Conservation (phyloP, 2,329 filamentous ascomycete species). For the Dactylellina leptospora region DNA sequence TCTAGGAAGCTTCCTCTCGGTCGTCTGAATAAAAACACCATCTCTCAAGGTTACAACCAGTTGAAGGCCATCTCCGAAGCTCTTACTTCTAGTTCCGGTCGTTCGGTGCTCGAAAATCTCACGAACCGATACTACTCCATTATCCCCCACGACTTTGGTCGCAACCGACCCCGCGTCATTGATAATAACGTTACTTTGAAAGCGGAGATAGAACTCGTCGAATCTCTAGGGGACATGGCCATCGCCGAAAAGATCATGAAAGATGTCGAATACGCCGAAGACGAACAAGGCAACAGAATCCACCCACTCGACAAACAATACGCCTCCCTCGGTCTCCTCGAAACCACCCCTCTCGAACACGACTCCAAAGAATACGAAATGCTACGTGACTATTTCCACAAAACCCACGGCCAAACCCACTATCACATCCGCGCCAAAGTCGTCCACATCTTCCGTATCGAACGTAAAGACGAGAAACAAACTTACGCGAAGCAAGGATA, state of each 20-base stretch:
- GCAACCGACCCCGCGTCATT: conserved; percentile 76
- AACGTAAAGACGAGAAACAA: conserved; percentile 75
- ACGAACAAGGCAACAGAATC: conserved; percentile 64
- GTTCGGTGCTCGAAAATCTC: conserved; percentile 67
- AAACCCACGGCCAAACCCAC: conserved; percentile 75
- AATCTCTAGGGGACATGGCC: conserved; percentile 85
- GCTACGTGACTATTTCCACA: conserved; percentile 72
- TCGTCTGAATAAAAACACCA: conserved; percentile 81
- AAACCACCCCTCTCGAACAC: conserved; percentile 75
- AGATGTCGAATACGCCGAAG: conserved; percentile 65
- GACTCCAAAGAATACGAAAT: conserved; percentile 71
- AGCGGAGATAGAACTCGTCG: conserved; percentile 79
- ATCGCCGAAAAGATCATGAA: conserved; percentile 79
- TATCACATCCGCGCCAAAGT: conserved; percentile 66
- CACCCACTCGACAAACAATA: conserved; percentile 78
- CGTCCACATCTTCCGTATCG: conserved; percentile 81
- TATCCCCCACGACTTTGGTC: conserved; percentile 83
- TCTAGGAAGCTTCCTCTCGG: conserved; percentile 80
- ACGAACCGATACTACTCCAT: conserved; percentile 82
- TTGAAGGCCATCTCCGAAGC: conserved; percentile 78
- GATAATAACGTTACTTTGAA: conserved; percentile 69
- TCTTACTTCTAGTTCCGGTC: conserved; percentile 64
- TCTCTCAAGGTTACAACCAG: conserved; percentile 76
- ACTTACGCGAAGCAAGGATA: conserved; percentile 70
- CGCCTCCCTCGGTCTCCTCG: conserved; percentile 73